Evolutionary conservation across 129 eudicot genomes (phyloP), one percentile per base, ranked within the genome.

Genomic region (Lonicera japonica): DNA sequence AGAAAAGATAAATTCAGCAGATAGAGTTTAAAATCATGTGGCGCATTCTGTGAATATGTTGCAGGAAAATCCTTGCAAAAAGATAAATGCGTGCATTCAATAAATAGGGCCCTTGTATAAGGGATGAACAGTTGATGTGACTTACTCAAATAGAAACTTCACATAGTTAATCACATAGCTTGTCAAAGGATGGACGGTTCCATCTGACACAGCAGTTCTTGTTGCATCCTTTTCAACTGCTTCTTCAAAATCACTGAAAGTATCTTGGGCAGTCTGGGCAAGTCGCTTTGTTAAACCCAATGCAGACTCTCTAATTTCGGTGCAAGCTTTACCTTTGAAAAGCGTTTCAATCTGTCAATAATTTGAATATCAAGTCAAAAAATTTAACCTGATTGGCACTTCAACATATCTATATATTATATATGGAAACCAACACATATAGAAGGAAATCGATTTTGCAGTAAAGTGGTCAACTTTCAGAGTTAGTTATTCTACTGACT

Each of bases 221-320:
- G 98, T 92, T 21, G 98, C 98, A 62, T 92, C 98, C 69, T 92
- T 92, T 76, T 92, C 96, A 58, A 92, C 98, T 8, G 98, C 98
- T 79, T 92, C 98, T 81, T 92, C 96, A 76, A 92, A 92, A 72
- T 92, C 98, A 66, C 94, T 83, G 62, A 87, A 92, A 48, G 98
- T 92, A 61, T 92, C 96, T 80, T 87, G 88, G 18, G 98, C 98
- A 38, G 98, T 87, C 70, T 82, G 98, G 39, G 98, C 98, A 58
- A 92, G 96, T 73, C 95, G 73, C 71, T 92, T 92, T 22, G 98
- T 92, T 68, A 92, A 74, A 67, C 98, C 98, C 68, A 81, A 56
- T 19, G 96, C 91, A 73, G 95, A 81, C 70, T 92, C 96, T 72
- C 98, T 79, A 66, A 82, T 87, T 53, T 87, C 95, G 63, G 65